phyloP scores from a whole-genome alignment of 2,329 filamentous ascomycete species.

The Fusarium begoniae region DNA sequence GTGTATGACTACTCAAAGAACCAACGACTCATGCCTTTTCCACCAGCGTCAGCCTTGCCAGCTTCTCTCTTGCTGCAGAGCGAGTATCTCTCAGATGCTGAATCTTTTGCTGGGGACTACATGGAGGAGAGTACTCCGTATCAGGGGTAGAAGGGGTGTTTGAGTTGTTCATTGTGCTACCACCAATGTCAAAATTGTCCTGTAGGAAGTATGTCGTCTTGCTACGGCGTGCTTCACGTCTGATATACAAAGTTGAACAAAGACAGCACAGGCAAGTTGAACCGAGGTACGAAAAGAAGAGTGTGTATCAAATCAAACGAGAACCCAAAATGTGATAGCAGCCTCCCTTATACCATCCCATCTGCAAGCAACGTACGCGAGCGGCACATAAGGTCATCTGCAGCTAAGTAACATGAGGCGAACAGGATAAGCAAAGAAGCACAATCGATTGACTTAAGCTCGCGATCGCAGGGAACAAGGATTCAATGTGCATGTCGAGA shows the following conservation, averaged over 20 bases:
- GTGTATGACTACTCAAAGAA: background rate
- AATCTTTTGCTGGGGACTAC: constrained; percentile 53
- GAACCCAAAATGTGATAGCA: background rate
- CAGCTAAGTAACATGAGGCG: constrained; percentile 7
- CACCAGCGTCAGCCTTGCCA: constrained; percentile 62
- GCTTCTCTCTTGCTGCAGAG: constrained; percentile 57
- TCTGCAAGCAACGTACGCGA: constrained; percentile 1
- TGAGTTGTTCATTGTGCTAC: constrained; percentile 32
- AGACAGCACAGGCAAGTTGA: background rate
- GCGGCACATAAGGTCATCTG: constrained; percentile 25
- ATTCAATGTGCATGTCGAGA: constrained; percentile 4
- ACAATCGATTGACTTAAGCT: background rate
- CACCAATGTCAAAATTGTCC: background rate
- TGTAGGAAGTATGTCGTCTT: background rate
- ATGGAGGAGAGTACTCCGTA: constrained; percentile 59
- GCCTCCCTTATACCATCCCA: constrained; percentile 12
- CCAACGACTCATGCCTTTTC: constrained; percentile 59
- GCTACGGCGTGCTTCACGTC: background rate
- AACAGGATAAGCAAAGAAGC: background rate
- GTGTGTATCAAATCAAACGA: background rate
- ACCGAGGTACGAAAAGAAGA: constrained; percentile 1
- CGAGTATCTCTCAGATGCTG: constrained; percentile 51
- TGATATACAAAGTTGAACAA: background rate
- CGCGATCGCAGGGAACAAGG: constrained; percentile 30
- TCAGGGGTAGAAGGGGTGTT: constrained; percentile 55